Base-by-base conservation (phyloP, 2,329 filamentous ascomycete species). In the Cercospora sp. region DNA sequence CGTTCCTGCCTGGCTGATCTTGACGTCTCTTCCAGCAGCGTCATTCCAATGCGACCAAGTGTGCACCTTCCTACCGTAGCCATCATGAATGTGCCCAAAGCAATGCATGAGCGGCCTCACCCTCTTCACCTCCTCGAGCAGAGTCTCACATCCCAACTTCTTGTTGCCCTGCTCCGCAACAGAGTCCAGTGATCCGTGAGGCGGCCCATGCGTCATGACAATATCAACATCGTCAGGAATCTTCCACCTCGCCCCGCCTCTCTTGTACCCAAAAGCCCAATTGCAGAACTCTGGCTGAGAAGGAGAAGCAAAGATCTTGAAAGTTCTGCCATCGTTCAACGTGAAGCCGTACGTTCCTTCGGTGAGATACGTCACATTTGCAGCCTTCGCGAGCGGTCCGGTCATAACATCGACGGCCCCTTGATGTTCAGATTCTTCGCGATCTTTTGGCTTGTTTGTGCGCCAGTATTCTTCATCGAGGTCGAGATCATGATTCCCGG, bases 1-100 rank as follows among this genome's bases (percentile, higher is more conserved):
- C 13, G 53, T 53, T 10, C 55, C 66, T 28, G 61, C 61, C 49
- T 61, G 34, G 5, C 30, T 13, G 13, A 57, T 37, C n/a, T 32
- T 24, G 9, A 58, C 57, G 32, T 24, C 32, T 13, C 26, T 24
- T 37, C 34, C 43, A 21, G 18, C 51, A 40, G 49, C 32, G 34
- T 65, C 40, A 3, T n/a, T 26, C 51, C 34, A n/a, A 18, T n/a
- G 24, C n/a, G 63, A 49, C 69, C 69, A 71, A 2, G 13, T 24
- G 18, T 68, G 34, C 24, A 66, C 34, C 40, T 60, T n/a, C 3
- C 40, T 34, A 1, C 70, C 70, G 24, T 70, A 69, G 1, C 66
- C 70, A 72, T 87, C 86, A 72, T 88, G 86, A 40, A 88, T 88
- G 77, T 89, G 87, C 0, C 87, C 87, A 73, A 88, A 89, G 68